These are phyloP conservation scores for Iris pallida DNA, from an alignment of 116 monocot species.

Conservation along the genomic window DNA sequence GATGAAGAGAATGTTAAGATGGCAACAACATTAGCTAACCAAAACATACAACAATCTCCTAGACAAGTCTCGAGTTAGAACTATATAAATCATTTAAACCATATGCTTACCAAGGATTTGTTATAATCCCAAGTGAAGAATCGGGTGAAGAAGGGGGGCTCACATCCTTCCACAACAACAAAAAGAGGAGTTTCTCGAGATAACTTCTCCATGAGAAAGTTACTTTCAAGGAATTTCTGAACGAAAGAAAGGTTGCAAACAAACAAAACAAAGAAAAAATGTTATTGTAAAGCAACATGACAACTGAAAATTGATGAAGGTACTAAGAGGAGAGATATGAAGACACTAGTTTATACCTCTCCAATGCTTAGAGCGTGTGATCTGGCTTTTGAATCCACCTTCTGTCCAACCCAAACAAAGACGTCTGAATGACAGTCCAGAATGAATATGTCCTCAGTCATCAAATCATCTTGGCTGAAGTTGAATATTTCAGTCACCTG, in stretches of 20 bases:
- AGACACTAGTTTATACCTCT: constrained; percentile 31
- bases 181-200: constrained; percentile 48
- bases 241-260: neutral
- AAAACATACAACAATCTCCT: neutral
- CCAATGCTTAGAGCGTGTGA: constrained; percentile 50
- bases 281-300: too few relatives aligned
- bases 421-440: constrained; percentile 54
- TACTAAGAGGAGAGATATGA: too few relatives aligned
- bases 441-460: constrained; percentile 73
- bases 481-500: constrained; percentile 68
- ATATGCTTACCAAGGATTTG: constrained; percentile 49
- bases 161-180: constrained; percentile 57
- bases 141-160: constrained; percentile 62
- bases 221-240: constrained; percentile 60
- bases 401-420: constrained; percentile 79
- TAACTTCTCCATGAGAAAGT: constrained; percentile 57
- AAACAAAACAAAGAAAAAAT: neutral
- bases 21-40: neutral
- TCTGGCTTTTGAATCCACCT: constrained; percentile 38
- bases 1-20: neutral
- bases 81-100: neutral
- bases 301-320: too few relatives aligned
- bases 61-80: neutral
- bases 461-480: constrained; percentile 79
- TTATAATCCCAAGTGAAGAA: constrained; percentile 74